Evolutionary conservation across 306 rosid genomes (phyloP), one percentile per base, ranked within the genome.

Genomic region (Rosa multiflora): DNA sequence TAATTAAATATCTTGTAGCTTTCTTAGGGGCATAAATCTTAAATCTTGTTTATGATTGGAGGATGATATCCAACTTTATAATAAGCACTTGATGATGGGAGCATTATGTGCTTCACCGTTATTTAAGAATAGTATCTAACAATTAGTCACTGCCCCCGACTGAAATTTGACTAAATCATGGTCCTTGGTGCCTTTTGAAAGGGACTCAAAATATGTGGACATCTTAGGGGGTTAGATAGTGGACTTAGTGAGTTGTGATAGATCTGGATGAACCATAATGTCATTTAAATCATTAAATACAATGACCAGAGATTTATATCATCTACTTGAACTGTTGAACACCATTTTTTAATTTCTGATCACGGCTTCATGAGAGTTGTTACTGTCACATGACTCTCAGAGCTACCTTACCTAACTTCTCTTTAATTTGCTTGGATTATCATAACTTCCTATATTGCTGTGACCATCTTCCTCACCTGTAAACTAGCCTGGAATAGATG

Each of bases 381-480:
- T 13, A 13, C 8, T 43, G 78, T 44, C 42, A 1, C 70, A 10
- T 49, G 69, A 64, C 18, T 64, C 44, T 14, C 70, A 64, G 44
- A 39, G 66, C 74, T 67, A 21, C 12, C 52, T 37, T n/a, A 35
- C 64, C 73, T n/a, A 75, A 47, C 56, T 15, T 4, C 17, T 43
- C 32, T 20, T 59, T 43, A 11, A 56, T 21, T 74, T 56, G 71
- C 48, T 14, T 66, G 63, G 21, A 8, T 67, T 21, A 44, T 63
- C 17, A 32, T 49, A 72, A 48, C 46, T 58, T 9, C 58, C 39
- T 70, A 21, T 46, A 32, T 13, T 32, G 75, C 58, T 70, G 74
- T 26, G 29, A 26, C 74, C 51, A 21, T 21, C 52, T 52, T 21
- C 62, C 91, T 84, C 88, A 81, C 86, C 84, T 87, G 84, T 87